A percentile compares a stretch with the other conserved stretches of the same genome.
Conservation (phyloP, 129 eudicot species). For the Artemisia tridentata region DNA sequence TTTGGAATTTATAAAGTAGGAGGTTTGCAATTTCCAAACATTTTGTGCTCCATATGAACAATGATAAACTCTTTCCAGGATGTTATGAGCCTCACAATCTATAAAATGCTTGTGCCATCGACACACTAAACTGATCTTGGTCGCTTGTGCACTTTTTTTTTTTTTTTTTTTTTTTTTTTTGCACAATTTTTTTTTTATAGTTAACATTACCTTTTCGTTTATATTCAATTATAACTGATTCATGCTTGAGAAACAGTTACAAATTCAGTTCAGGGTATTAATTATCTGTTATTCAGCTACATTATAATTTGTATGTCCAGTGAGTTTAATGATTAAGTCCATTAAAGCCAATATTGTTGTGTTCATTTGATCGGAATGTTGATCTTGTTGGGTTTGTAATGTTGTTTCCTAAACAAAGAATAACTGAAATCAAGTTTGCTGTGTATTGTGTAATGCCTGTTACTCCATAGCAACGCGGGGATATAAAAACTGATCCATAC, state of each 20-base stretch:
- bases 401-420: no score
- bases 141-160: slow-evolving; percentile 4
- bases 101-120: not conserved
- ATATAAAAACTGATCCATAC: no score
- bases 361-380: no score
- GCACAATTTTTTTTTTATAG: no score
- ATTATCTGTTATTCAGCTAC: not conserved
- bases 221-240: not conserved
- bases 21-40: slow-evolving; percentile 6
- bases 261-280: not conserved
- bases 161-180: no score
- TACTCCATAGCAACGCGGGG: no score
- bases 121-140: not conserved
- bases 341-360: no score
- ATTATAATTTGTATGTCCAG: no score
- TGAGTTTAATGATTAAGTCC: no score
- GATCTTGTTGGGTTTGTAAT: no score
- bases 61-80: not conserved
- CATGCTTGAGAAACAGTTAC: not conserved
- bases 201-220: not conserved
- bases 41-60: not conserved
- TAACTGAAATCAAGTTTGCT: no score
- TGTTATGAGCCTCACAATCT: not conserved
- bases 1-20: slow-evolving; percentile 12
- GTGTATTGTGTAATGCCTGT: no score